phyloP scores from a whole-genome alignment of 495 filamentous ascomycete species.

The Neurospora tetrasperma region DNA sequence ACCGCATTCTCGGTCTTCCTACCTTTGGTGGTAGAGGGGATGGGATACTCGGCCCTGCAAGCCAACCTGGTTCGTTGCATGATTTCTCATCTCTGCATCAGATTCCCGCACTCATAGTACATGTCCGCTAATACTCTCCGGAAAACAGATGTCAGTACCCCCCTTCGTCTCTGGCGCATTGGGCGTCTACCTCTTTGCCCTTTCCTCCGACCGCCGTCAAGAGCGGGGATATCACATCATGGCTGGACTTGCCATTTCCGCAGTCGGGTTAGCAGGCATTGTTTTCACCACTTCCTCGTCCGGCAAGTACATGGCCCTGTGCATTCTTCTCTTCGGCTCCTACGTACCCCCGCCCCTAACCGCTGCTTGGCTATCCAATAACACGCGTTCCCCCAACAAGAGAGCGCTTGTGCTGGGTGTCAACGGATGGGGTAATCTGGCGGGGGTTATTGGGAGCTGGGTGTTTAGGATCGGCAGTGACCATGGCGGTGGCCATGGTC shows the following conservation, averaged over 20 bases:
- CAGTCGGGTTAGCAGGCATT: slow-evolving; percentile 35
- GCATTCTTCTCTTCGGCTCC: slow-evolving; percentile 43
- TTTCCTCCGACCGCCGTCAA: slow-evolving; percentile 17
- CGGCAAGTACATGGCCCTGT: slow-evolving; percentile 40
- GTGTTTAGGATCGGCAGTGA: slow-evolving; percentile 33
- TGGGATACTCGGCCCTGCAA: slow-evolving; percentile 31
- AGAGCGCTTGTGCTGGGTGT: slow-evolving; percentile 45
- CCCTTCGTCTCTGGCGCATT: slow-evolving; percentile 43
- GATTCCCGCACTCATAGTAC: background rate
- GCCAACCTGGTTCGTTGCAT: slow-evolving; percentile 34
- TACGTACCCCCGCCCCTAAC: slow-evolving; percentile 46
- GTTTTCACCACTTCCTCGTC: slow-evolving; percentile 25
- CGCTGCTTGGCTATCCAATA: slow-evolving; percentile 47
- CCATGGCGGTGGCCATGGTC: slow-evolving; percentile 12
- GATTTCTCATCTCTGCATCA: background rate
- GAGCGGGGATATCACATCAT: slow-evolving; percentile 43
- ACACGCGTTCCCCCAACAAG: slow-evolving; percentile 37
- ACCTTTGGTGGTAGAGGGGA: slow-evolving; percentile 37
- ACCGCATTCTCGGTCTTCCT: slow-evolving; percentile 48
- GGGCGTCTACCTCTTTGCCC: slow-evolving; percentile 29
- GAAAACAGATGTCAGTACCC: slow-evolving; percentile 37
- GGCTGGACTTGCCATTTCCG: slow-evolving; percentile 32
- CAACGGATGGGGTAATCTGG: slow-evolving; percentile 51
- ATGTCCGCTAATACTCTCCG: background rate
- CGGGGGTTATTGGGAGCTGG: slow-evolving; percentile 38